These are phyloP conservation scores for Sphaerulina musiva DNA, from an alignment of 2,329 filamentous ascomycete genomes.

Conservation along the genomic window DNA sequence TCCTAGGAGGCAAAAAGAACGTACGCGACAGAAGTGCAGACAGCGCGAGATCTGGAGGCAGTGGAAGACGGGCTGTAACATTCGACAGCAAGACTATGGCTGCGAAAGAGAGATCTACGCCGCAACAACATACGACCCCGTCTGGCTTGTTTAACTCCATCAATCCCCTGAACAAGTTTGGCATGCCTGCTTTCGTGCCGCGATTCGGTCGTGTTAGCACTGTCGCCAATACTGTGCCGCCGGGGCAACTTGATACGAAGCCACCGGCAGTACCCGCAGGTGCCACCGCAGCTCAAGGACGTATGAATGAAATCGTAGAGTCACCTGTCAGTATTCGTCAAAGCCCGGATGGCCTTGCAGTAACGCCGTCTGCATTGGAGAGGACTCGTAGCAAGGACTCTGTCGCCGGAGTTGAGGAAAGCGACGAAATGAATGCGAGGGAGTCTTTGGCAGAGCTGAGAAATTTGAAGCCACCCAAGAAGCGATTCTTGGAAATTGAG, in stretches of 20 bases:
- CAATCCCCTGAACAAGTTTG: slow-evolving; percentile 35
- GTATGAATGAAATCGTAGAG: slow-evolving; percentile 29
- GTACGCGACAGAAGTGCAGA: slow-evolving; percentile 70
- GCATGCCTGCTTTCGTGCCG: slow-evolving; percentile 30
- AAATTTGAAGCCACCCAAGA: slow-evolving; percentile 43
- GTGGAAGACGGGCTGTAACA: slow-evolving; percentile 39
- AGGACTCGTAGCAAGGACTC: slow-evolving; percentile 14
- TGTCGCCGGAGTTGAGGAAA: slow-evolving; percentile 25
- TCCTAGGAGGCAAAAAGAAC: slow-evolving; percentile 61
- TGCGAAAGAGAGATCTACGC: slow-evolving; percentile 14
- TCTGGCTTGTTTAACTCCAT: slow-evolving; percentile 29
- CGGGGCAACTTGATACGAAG: slow-evolving; percentile 15
- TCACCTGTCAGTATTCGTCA: slow-evolving; percentile 19
- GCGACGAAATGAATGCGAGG: slow-evolving; percentile 35
- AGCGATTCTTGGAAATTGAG: slow-evolving; percentile 43
- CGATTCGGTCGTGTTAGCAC: slow-evolving; percentile 32
- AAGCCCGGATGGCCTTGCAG: slow-evolving; percentile 2
- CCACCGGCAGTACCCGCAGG: slow-evolving; percentile 6
- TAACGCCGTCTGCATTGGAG: slow-evolving; percentile 4
- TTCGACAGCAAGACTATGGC: slow-evolving; percentile 23
- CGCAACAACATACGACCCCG: slow-evolving; percentile 12
- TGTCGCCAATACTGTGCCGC: slow-evolving; percentile 10
- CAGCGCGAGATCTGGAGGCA: slow-evolving; percentile 59
- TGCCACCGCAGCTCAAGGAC: slow-evolving; percentile 17
- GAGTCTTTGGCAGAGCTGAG: slow-evolving; percentile 41